Evolutionary conservation across 2,329 filamentous ascomycete species (phyloP), one percentile per base, ranked within the genome.

Genomic region (Colletotrichum orchidophilum): DNA sequence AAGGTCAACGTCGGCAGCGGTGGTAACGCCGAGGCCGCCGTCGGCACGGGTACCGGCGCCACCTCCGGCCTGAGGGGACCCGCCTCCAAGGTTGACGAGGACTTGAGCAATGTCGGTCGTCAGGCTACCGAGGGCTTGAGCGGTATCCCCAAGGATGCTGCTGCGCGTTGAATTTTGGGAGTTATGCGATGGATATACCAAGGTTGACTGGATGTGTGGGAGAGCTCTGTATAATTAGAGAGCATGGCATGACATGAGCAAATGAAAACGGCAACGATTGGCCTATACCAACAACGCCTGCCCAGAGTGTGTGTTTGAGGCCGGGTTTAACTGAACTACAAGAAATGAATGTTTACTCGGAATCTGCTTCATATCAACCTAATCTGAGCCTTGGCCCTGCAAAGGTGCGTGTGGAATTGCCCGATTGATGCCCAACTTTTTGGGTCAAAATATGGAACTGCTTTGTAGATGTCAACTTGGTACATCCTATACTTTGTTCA

Each of bases 1-100:
- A 93, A 84, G 66, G 90, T 93, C 78, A 92, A 94, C 78, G 90
- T 93, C 58, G 92, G 92, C 73, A 89, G 90, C 42, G 66, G 66
- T 39, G 92, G 92, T 24, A 81, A 86, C 64, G 75, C 86, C 1
- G 79, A 87, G 74, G 87, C 83, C 63, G 85, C 87, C 72, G 81
- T 90, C 55, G 88, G 89, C 4, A 85, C 84, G 0, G 85, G 83
- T 49, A 80, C 80, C 24, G 84, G 81, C 2, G 82, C 87, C 13
- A 81, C 85, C 42, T 81, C 84, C 27, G 90, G 89, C 8, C 81
- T 93, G 61, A 84, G 88, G 24, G 90, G 84, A 69, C 88, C 90
- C 3, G 88, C 89, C 5, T 90, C 90, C 49, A 87, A 87, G 73
- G 85, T 84, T 52, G 87, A 75, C 77, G 83, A 86, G 5, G 87